Base-by-base conservation (phyloP, 495 filamentous ascomycete genomes). In the Trichocladium uniseriatum region DNA sequence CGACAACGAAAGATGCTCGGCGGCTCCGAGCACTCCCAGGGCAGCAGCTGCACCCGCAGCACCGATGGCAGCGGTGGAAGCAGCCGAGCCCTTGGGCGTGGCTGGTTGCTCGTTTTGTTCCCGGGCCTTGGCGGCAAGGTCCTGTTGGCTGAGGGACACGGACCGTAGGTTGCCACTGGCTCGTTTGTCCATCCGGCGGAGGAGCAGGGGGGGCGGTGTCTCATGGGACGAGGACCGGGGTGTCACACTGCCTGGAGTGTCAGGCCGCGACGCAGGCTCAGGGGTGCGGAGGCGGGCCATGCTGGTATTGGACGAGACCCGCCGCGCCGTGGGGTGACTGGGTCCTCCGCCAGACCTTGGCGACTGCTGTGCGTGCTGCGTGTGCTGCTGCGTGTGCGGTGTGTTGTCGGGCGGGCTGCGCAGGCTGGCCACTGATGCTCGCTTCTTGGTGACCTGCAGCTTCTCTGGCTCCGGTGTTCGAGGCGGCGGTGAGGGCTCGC, bases 121-220 rank as follows among this genome's bases (percentile, higher is more conserved):
- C 28, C 38, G 36, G 51, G 63, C 50, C 55, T 58, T 56, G 56
- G 59, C 62, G 37, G 52, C 45, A 13, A 57, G 48, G 27, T 62
- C 57, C 43, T 55, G 71, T 69, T 75, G 74, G 69, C 79, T 83
- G 56, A 82, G 80, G 60, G 66, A 83, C 68, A 82, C 81, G 62
- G 66, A 83, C 69, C 89, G 74, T 61, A 92, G 70, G 76, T 94
- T 84, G 60, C 86, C 84, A 69, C 86, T 89, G 51, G 79, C 68
- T 64, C 81, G 86, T 56, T 82, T 82, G 62, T 81, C 82, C 49
- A 78, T 76, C 48, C 86, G 77, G 52, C 89, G 78, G 36, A 94
- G 77, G 13, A 36, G 47, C 47, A 49, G 47, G 10, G 45, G 22
- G 16, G 83, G 78, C 41, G 82, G 84, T 18, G 80, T 81, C 41